Evolutionary conservation across 345 rosid species (phyloP), one percentile per base, ranked within the genome.

Genomic region (Rubroshorea leprosula): DNA sequence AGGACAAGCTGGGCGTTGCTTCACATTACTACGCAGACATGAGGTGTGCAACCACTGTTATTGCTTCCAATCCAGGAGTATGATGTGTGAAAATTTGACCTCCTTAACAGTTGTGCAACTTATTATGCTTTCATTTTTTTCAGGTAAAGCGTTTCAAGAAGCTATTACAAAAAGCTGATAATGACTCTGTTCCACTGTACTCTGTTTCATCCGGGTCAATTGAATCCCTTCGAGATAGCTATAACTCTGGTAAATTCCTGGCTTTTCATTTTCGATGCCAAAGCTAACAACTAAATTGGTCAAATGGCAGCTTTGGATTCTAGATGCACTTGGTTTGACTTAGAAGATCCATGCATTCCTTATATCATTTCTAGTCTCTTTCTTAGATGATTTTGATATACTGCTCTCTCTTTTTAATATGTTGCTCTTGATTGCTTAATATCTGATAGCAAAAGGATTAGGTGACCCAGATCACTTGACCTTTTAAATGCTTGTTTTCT

Each of bases 61-160:
- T 39, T 15, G 17, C 18, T 15, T 44, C 47, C 14, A 10, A 4
- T 44, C 41, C 41, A 35, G 41, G 12, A 35, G 6, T 14, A 44
- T 16, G 18, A 44, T 44, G 35, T 29, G n/a, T 27, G 13, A 18
- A 60, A 60, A 15, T 16, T 27, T 49, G 45, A 60, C 31, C 24
- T 4, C 46, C 49, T 17, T 45, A 43, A 23, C 23, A 11, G 17
- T 57, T 57, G 61, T 17, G 7, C n/a, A 19, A 49, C 10, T 49
- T 16, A 31, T 49, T 60, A 5, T 60, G 35, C 29, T 48, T 48
- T 29, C 19, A 20, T 52, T 35, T 49, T 47, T 77, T 78, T 69
- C 78, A 89, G 97, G 88, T 80, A 41, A 89, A 73, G 65, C 88
- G 86, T 29, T 89, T 93, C 72, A 72, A 76, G 62, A 85, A 82